Evolutionary conservation across 2,329 filamentous ascomycete genomes (phyloP).

Genomic region (Aspergillus glaucus): DNA sequence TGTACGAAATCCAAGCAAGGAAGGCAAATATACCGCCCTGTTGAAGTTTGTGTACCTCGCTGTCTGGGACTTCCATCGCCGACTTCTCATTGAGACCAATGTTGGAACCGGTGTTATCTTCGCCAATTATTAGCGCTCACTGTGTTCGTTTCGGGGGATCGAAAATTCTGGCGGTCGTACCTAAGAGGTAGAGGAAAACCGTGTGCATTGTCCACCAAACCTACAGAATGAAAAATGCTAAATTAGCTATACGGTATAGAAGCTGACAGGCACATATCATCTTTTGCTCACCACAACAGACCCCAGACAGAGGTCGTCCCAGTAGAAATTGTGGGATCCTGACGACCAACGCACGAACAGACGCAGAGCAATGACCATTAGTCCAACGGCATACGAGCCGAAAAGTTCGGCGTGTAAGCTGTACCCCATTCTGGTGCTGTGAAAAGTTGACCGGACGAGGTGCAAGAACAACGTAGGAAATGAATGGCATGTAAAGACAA

Average conservation of each 20-base stretch:
- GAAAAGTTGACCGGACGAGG: too few species aligned
- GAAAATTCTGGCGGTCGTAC: background rate
- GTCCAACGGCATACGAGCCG: background rate
- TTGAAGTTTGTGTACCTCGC: background rate
- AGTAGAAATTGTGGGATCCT: background rate
- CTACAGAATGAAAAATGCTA: background rate
- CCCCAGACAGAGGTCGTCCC: background rate
- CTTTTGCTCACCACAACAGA: background rate
- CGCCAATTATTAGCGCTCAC: background rate
- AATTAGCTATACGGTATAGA: background rate
- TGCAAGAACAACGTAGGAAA: too few species aligned
- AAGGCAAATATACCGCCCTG: constrained; percentile 11
- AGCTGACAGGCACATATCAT: background rate
- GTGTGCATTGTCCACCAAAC: constrained; percentile 13
- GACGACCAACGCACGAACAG: background rate
- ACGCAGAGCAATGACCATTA: background rate
- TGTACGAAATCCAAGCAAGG: constrained; percentile 14
- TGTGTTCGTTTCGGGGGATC: background rate
- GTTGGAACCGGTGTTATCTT: constrained; percentile 9
- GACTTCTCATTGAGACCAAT: constrained; percentile 8
- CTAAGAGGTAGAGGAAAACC: constrained; percentile 9
- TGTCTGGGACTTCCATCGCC: constrained; percentile 9
- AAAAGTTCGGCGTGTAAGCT: background rate
- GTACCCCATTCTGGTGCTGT: background rate
- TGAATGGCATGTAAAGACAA: too few species aligned